Evolutionary conservation across 345 rosid genomes (phyloP), one percentile per base, ranked within the genome.

Genomic region (Linum usitatissimum): DNA sequence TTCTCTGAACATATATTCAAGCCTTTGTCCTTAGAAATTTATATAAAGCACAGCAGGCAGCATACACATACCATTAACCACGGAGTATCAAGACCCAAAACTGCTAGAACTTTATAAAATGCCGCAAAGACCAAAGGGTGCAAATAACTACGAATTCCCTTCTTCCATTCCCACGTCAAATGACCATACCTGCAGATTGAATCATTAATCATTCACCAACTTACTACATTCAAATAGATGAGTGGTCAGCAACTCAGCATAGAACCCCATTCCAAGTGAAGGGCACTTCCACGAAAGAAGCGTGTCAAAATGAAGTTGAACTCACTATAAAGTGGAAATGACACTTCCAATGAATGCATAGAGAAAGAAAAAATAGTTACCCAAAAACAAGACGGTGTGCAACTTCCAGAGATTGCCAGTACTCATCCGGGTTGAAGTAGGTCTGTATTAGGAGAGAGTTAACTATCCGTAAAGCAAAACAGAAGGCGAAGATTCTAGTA

Each of bases 81-180:
- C 39, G 88, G 95, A 42, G 77, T 85, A 73, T 86, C 91, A 74
- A 83, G 85, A 38, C 87, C 84, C 21, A 84, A 70, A 10, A 85
- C 31, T 5, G 84, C 80, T 5, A 92, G 83, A 76, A 87, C 30
- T 71, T 79, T 87, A 76, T 84, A 89, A 61, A 89, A 80, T 40
- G 72, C 57, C 38, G 85, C 80, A 71, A 93, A 93, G 40, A 90
- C 23, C 88, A 90, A 69, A 0, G 99, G 99, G 75, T 93, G 96
- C 83, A 90, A 75, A 74, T 86, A 93, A 81, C 97, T 83, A 58
- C 97, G 81, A 61, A 89, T 84, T 17, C 97, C 91, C 73, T 80
- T 79, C 79, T 84, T 72, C 94, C 94, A 93, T 66, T 93, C 97
- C 99, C 96, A 90, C 18, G 96, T 87, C 90, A 90, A 64, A 70